Percentiles rank a stretch among this genome's conserved stretches.
These are phyloP conservation scores for Cardamine occulta DNA, from an alignment of 345 rosid genomes.

Conservation along the genomic window DNA sequence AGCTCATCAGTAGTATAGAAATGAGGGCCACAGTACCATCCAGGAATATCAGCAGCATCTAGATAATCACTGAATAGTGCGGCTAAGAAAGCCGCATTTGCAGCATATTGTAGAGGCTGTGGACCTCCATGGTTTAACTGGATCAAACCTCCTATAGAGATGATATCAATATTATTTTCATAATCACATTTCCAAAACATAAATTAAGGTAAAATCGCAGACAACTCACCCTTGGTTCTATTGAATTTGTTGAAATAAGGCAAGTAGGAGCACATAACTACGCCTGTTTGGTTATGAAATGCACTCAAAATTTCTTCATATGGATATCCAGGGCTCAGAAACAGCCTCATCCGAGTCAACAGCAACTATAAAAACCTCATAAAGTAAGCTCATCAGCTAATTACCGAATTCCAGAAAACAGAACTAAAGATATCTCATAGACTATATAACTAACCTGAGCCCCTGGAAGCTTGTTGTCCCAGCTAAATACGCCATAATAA, in stretches of 20 bases:
- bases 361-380: slow-evolving; percentile 55
- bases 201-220: slow-evolving; percentile 3
- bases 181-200: slow-evolving; percentile 1
- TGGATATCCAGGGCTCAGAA: slow-evolving; percentile 91
- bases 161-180: slow-evolving; percentile 8
- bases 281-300: slow-evolving; percentile 83
- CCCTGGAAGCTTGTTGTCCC: slow-evolving; percentile 98
- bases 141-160: slow-evolving; percentile 73
- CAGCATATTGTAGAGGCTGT: slow-evolving; percentile 92
- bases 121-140: slow-evolving; percentile 85
- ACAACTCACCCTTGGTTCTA: slow-evolving; percentile 59
- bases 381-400: background rate
- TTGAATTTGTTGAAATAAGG: slow-evolving; percentile 59
- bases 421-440: slow-evolving; percentile 11
- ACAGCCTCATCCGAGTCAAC: slow-evolving; percentile 78
- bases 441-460: slow-evolving; percentile 64
- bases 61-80: slow-evolving; percentile 78
- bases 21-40: slow-evolving; percentile 91
- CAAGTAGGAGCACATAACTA: slow-evolving; percentile 76
- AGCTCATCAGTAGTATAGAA: slow-evolving; percentile 65
- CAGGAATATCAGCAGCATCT: slow-evolving; percentile 90
- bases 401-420: background rate
- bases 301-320: slow-evolving; percentile 81
- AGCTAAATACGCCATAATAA: slow-evolving; percentile 82
- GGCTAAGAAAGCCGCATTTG: slow-evolving; percentile 88